Conservation (phyloP, 2,329 filamentous ascomycete genomes). For the Trichoderma atroviride region DNA sequence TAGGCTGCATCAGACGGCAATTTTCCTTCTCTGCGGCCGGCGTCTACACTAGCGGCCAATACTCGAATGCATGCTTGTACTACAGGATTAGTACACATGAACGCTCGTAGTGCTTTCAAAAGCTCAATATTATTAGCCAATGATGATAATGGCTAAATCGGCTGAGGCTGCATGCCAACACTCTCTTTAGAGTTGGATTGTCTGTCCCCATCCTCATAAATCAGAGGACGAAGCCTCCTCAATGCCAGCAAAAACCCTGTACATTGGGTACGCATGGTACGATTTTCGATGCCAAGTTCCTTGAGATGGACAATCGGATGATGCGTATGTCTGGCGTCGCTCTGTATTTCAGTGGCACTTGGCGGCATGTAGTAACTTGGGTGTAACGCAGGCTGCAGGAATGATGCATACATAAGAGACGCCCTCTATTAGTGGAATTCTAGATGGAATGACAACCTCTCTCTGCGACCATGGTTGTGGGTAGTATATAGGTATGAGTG, state of each 20-base stretch:
- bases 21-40: background rate
- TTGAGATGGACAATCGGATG: background rate
- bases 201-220: background rate
- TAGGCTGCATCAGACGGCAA: conserved; percentile 31
- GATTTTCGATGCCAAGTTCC: background rate
- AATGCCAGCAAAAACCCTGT: background rate
- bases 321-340: background rate
- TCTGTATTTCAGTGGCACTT: background rate
- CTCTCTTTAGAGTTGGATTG: background rate
- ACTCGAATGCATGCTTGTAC: background rate
- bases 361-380: background rate
- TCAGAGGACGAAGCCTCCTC: background rate
- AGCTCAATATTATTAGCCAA: background rate
- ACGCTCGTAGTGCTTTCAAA: background rate
- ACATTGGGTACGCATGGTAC: background rate
- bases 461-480: background rate
- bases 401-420: background rate
- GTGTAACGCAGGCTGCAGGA: background rate
- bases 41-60: background rate
- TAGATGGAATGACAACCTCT: background rate
- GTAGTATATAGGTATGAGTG: too few species aligned
- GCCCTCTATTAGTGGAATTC: background rate
- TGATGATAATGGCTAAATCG: background rate
- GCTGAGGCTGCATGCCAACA: background rate
- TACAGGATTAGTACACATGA: background rate